Evolutionary conservation across 805 yeast species (phyloP).

Genomic region (Jamesozyma gamospora): DNA sequence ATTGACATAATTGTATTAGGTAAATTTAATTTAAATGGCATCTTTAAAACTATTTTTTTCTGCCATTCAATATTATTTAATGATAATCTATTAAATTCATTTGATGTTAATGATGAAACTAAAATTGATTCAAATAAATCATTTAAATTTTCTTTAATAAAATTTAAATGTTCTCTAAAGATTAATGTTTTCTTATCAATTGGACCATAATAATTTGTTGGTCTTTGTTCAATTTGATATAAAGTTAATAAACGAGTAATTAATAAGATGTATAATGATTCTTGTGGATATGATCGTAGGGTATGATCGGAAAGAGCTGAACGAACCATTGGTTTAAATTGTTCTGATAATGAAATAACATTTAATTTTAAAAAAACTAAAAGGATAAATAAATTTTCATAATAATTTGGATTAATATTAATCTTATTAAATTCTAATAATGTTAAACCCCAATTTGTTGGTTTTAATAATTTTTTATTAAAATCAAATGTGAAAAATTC

Average conservation of each 20-base stretch:
- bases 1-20: conserved; percentile 53
- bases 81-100: conserved; percentile 46
- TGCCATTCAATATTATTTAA: conserved; percentile 47
- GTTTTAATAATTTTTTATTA: conserved; percentile 28
- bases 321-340: conserved; percentile 25
- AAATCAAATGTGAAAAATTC: conserved; percentile 37
- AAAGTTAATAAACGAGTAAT: conserved; percentile 42
- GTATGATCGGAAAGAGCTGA: conserved; percentile 30
- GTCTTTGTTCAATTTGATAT: conserved; percentile 39
- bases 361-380: conserved; percentile 38
- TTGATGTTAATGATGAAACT: conserved; percentile 43
- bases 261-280: conserved; percentile 31
- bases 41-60: conserved; percentile 36
- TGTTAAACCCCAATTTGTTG: conserved; percentile 44
- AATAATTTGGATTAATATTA: conserved; percentile 24
- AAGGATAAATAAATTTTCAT: conserved; percentile 38
- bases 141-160: conserved; percentile 39
- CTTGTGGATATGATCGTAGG: conserved; percentile 33
- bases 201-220: conserved; percentile 55
- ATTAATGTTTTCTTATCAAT: conserved; percentile 56
- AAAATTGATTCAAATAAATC: conserved; percentile 45
- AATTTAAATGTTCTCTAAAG: conserved; percentile 55
- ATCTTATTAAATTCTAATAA: conserved; percentile 30
- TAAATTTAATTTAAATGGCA: conserved; percentile 51
- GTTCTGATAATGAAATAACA: conserved; percentile 31